These are phyloP conservation scores for Penicillium atrosanguineum DNA, from an alignment of 495 filamentous ascomycete species.

Conservation along the genomic window DNA sequence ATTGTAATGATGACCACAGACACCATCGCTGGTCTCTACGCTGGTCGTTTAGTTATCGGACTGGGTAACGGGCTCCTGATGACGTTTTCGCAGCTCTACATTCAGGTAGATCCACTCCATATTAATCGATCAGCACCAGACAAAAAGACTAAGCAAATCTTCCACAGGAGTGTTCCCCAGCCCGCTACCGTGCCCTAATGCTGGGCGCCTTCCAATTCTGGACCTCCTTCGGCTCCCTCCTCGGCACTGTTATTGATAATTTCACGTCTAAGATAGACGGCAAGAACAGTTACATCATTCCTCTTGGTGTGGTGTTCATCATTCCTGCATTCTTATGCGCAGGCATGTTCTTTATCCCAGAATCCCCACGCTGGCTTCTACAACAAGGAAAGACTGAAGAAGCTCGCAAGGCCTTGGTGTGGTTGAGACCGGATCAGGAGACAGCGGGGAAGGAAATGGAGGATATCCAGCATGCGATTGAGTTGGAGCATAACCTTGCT, in stretches of 20 bases:
- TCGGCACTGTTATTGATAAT: conserved; percentile 64
- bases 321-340: conserved; percentile 51
- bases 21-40: conserved; percentile 52
- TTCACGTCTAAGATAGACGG: conserved; percentile 46
- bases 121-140: neutral
- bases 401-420: conserved; percentile 41
- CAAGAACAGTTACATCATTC: conserved; percentile 50
- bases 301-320: conserved; percentile 57
- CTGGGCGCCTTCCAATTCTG: conserved; percentile 51
- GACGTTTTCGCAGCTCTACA: conserved; percentile 60
- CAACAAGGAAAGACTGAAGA: conserved; percentile 46
- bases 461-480: conserved; percentile 54
- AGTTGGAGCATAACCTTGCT: conserved; percentile 45
- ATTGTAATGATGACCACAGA: conserved; percentile 58
- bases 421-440: conserved; percentile 38
- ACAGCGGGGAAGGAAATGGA: conserved; percentile 44
- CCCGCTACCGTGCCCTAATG: conserved; percentile 49
- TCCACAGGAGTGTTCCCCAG: conserved; percentile 46
- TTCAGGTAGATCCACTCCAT: conserved; percentile 31
- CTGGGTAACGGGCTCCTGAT: conserved; percentile 56
- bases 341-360: conserved; percentile 59
- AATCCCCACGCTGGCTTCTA: conserved; percentile 63
- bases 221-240: conserved; percentile 50
- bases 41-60: conserved; percentile 54
- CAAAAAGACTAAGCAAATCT: neutral